A percentile compares a stretch with the other conserved stretches of the same genome.
Evolutionary conservation across 2,329 filamentous ascomycete species (phyloP).

Genomic region (Exophiala viscosa): DNA sequence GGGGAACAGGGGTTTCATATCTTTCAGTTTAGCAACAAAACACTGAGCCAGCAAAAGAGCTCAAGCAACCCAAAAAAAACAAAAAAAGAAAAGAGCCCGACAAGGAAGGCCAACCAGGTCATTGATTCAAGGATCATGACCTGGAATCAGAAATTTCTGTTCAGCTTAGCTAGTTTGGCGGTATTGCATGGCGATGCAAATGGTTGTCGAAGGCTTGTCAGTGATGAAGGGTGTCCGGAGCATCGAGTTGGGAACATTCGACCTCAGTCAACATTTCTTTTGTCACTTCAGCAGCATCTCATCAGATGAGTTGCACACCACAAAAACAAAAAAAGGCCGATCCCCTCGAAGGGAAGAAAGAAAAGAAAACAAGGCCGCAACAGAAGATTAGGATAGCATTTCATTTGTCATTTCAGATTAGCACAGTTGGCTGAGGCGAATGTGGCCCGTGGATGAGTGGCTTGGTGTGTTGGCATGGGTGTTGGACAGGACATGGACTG

Average conservation of each 20-base stretch:
- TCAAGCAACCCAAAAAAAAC: neutral
- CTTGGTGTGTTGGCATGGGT: too few species aligned
- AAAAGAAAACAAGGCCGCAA: too few species aligned
- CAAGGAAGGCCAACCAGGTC: constrained; percentile 10
- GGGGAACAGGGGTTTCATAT: neutral
- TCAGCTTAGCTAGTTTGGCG: neutral
- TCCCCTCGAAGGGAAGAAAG: constrained; percentile 2
- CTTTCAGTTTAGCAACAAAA: neutral
- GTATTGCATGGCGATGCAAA: neutral
- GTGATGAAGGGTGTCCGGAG: neutral
- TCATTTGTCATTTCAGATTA: too few species aligned
- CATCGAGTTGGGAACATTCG: constrained; percentile 2
- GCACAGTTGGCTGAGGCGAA: too few species aligned
- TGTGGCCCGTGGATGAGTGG: too few species aligned
- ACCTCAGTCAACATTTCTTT: neutral
- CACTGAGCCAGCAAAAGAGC: neutral
- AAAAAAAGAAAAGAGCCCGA: constrained; percentile 4
- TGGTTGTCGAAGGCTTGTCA: neutral
- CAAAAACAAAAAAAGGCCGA: neutral
- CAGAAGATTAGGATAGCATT: too few species aligned
- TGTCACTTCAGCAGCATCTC: neutral
- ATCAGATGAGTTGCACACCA: neutral
- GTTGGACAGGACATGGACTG: too few species aligned
- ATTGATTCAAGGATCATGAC: neutral
- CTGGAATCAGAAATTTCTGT: neutral